phyloP scores from a whole-genome alignment of 257 asterid genomes.

The Apocynum venetum region DNA sequence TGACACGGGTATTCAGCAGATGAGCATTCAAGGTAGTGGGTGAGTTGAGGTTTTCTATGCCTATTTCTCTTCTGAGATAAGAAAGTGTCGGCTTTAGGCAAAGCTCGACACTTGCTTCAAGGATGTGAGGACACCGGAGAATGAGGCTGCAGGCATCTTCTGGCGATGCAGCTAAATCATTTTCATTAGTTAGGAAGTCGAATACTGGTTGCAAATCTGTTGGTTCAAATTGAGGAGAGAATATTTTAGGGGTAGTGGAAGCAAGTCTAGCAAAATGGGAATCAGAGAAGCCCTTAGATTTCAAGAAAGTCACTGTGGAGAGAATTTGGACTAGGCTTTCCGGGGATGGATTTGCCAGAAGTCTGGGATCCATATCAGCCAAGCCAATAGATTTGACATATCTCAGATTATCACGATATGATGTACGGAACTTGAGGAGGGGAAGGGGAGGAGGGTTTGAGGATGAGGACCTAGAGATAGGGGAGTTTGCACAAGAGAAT shows the following conservation, averaged over 20 bases:
- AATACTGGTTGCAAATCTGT: constrained; percentile 18
- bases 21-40: constrained; percentile 35
- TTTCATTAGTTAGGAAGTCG: constrained; percentile 21
- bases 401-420: constrained; percentile 26
- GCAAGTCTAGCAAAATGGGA: constrained; percentile 28
- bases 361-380: constrained; percentile 16
- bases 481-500: constrained; percentile 9
- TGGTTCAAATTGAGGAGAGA: constrained; percentile 20
- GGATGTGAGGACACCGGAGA: constrained; percentile 31
- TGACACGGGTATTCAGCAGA: constrained; percentile 29
- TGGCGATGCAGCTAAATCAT: constrained; percentile 27
- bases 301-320: constrained; percentile 26
- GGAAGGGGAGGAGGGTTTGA: constrained; percentile 13
- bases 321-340: constrained; percentile 24
- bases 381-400: constrained; percentile 33
- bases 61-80: constrained; percentile 25
- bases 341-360: constrained; percentile 21
- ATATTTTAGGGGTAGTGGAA: constrained; percentile 17
- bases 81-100: constrained; percentile 29
- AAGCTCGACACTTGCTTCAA: constrained; percentile 27
- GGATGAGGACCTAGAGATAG: constrained; percentile 3
- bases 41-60: constrained; percentile 23
- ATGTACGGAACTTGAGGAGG: constrained; percentile 24
- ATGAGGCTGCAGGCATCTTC: constrained; percentile 32
- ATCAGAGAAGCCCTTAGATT: constrained; percentile 31